These are phyloP conservation scores for Clathrospora elynae DNA, from an alignment of 2,329 filamentous ascomycete genomes.

Conservation along the genomic window DNA sequence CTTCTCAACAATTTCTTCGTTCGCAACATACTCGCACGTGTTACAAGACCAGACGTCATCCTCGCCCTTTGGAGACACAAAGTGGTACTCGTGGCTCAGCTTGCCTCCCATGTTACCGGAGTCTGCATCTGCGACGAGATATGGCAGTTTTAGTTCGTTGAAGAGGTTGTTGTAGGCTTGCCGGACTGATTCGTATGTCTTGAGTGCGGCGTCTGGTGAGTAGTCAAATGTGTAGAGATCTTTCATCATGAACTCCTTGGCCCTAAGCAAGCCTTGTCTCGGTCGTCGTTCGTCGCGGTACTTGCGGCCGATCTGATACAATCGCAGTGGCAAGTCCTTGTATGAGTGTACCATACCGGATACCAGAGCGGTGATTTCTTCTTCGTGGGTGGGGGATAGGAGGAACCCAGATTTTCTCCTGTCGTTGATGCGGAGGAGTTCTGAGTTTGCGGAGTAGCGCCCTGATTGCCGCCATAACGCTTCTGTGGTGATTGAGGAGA, in stretches of 20 bases:
- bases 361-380: conserved; percentile 88
- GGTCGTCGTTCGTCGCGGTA: conserved; percentile 92
- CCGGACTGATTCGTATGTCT: conserved; percentile 78
- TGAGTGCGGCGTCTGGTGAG: conserved; percentile 68
- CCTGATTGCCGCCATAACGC: conserved; percentile 82
- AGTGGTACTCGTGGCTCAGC: conserved; percentile 93
- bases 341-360: conserved; percentile 76
- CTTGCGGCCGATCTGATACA: conserved; percentile 93
- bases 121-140: conserved; percentile 83
- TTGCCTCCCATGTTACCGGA: conserved; percentile 96
- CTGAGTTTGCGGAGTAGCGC: conserved; percentile 76
- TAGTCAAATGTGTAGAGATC: conserved; percentile 95
- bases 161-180: conserved; percentile 78
- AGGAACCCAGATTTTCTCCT: conserved; percentile 76
- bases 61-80: conserved; percentile 78
- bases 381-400: conserved; percentile 91
- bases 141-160: conserved; percentile 79
- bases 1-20: conserved; percentile 78
- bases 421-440: conserved; percentile 83
- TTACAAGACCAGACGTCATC: conserved; percentile 80
- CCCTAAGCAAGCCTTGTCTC: conserved; percentile 82
- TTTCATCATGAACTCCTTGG: conserved; percentile 96
- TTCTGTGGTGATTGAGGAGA: conserved; percentile 86
- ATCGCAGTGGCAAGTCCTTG: conserved; percentile 79
- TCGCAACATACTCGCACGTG: conserved; percentile 76